Base-by-base conservation (phyloP, 2,329 filamentous ascomycete genomes). In the Botryotinia globosa region DNA sequence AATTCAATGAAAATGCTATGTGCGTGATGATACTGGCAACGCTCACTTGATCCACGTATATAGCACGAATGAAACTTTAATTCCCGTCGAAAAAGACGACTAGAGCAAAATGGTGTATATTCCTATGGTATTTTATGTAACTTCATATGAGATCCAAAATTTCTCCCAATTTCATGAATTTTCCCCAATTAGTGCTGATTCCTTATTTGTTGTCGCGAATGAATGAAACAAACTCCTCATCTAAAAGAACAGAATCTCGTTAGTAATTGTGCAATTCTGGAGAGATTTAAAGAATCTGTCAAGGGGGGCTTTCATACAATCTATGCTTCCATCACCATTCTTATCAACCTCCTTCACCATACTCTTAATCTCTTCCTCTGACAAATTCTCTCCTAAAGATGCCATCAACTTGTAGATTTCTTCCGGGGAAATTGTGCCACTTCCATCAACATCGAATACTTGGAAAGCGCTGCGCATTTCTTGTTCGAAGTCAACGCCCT, bases 321-420 rank as follows among this genome's bases (percentile, higher is more conserved):
- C 88, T 80, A 91, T 90, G 75, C 85, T 84, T 73, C 89, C 89
- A 78, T 90, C 87, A 58, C 87, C 87, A 79, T 91, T 87, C 83
- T 88, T 86, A 78, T 91, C 89, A 75, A 88, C 88, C 82, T 90
- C 87, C 78, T 86, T 82, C 79, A 91, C 87, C 88, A 90, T 90
- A 83, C 89, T 87, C 75, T 90, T 87, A 73, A 90, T 86, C 83
- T 91, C 87, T 61, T 87, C 87, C 77, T 90, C 87, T 67, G 87
- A 88, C 80, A 90, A 81, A 80, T 89, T 87, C 84, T 91, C 88
- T 76, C 89, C 89, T 72, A 90, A 87, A 37, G 86, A 87, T 76
- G 87, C 88, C 87, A 91, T 89, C 81, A 90, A 87, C 77, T 87
- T 85, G 77, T 87, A 85, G 76, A 91, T 83, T 81, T 90, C 89